Evolutionary conservation across 768 basidiomycete species (phyloP), one percentile per base, ranked within the genome.

Genomic region (Tephrocybe sp.): DNA sequence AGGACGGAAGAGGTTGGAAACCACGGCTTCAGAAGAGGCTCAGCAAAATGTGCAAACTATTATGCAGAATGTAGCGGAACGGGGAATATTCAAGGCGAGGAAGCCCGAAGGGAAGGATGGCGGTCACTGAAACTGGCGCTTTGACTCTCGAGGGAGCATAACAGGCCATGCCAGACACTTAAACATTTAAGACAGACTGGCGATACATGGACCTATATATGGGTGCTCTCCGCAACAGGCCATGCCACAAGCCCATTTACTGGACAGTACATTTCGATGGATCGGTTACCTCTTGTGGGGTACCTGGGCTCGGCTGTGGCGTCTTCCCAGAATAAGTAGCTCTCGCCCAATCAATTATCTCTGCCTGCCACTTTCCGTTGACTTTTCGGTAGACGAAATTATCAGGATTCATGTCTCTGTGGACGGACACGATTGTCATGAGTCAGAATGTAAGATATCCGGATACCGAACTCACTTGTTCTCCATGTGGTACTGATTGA

Each of bases 61-160:
- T 44, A 55, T 93, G 12, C 53, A 71, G 24, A 68, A 69, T 6
- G 86, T 92, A 0, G 67, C 67, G 25, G 70, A 76, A 13, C 72
- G 88, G 47, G 92, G 87, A 0, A 59, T 79, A 7, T 96, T 94
- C 72, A 88, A 82, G 61, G 73, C 86, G 12, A 71, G 89, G 36
- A 79, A 64, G 27, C 86, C 87, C 7, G 89, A 90, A 63, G 87
- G 88, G 3, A 89, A 86, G 58, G 75, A 47, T 15, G 42, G 27
- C 2, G 34, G 36, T 1, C 52, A 53, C 5, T 49, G 40, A 50
- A 13, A n/a, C n/a, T n/a, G n/a, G n/a, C n/a, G n/a, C n/a, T 13
- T 37, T 15, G 21, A 39, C 22, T 21, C 11, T 24, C 22, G 22
- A 11, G 21, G 7, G 38, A 12, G 15, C 38, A 34, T 34, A n/a